These are phyloP conservation scores for Tuber calosporum DNA, from an alignment of 495 filamentous ascomycete genomes.

Conservation along the genomic window DNA sequence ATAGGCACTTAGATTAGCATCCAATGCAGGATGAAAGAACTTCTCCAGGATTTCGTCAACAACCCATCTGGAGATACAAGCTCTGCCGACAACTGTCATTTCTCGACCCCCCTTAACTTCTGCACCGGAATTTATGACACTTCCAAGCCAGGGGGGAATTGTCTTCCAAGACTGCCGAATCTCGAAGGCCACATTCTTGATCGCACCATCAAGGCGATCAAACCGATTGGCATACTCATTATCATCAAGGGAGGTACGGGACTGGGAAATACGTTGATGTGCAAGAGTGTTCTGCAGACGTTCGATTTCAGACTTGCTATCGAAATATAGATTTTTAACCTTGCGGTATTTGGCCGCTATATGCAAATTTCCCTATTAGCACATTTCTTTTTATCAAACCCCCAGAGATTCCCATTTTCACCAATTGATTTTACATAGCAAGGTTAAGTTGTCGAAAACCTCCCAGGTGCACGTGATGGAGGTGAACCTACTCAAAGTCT, in stretches of 20 bases:
- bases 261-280: conserved; percentile 88
- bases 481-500: conserved; percentile 49
- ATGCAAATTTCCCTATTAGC: conserved; percentile 14
- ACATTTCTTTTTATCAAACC: conserved; percentile 53
- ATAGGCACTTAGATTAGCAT: conserved; percentile 63
- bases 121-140: conserved; percentile 75
- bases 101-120: conserved; percentile 77
- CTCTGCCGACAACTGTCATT: conserved; percentile 93
- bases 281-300: conserved; percentile 93
- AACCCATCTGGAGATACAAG: conserved; percentile 81
- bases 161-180: conserved; percentile 86
- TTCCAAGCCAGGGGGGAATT: conserved; percentile 69
- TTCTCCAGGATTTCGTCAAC: conserved; percentile 84
- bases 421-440: conserved; percentile 43
- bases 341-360: conserved; percentile 92
- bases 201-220: conserved; percentile 84
- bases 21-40: conserved; percentile 84
- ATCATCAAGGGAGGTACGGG: conserved; percentile 90
- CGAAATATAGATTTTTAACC: conserved; percentile 95
- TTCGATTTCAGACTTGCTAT: conserved; percentile 87
- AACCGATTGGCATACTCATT: conserved; percentile 89
- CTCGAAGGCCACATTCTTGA: conserved; percentile 90
- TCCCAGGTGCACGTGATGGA: conserved; percentile 47
- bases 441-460: not conserved
- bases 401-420: conserved; percentile 45